phyloP scores from a whole-genome alignment of 2,329 filamentous ascomycete genomes.

The Ascochyta rabiei region DNA sequence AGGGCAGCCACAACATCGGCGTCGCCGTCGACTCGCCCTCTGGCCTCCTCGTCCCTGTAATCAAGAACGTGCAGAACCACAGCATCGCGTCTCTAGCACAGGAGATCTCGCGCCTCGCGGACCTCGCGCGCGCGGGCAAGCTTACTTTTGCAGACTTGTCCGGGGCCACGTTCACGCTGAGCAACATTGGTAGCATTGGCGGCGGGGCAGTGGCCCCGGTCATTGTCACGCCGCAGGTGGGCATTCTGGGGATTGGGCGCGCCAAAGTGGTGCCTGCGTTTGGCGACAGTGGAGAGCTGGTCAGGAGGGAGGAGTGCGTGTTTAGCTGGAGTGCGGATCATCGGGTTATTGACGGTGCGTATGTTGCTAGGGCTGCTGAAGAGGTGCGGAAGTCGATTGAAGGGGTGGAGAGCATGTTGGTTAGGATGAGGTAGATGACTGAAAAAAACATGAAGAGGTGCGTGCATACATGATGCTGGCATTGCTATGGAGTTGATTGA shows the following conservation, averaged over 20 bases:
- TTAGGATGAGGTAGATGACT: slow-evolving; percentile 56
- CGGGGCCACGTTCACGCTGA: slow-evolving; percentile 92
- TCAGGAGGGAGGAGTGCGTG: slow-evolving; percentile 80
- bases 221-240: slow-evolving; percentile 87
- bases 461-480: not conserved
- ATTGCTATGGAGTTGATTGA: not conserved
- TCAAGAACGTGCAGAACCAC: slow-evolving; percentile 79
- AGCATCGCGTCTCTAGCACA: slow-evolving; percentile 79
- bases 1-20: slow-evolving; percentile 90
- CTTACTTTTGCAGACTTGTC: slow-evolving; percentile 76
- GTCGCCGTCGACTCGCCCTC: slow-evolving; percentile 92
- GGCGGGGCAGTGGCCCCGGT: slow-evolving; percentile 91
- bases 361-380: slow-evolving; percentile 88
- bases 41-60: slow-evolving; percentile 88
- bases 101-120: slow-evolving; percentile 76
- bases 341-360: slow-evolving; percentile 90
- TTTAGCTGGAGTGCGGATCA: slow-evolving; percentile 98
- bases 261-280: slow-evolving; percentile 84
- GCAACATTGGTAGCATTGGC: slow-evolving; percentile 94
- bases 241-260: slow-evolving; percentile 87
- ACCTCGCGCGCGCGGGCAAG: slow-evolving; percentile 74
- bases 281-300: slow-evolving; percentile 59
- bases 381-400: slow-evolving; percentile 79
- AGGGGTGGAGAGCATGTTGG: slow-evolving; percentile 83
- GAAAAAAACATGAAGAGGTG: not conserved